Evolutionary conservation across 192 early-diverging fungal species (phyloP).

Genomic region (Gamsiella multidivaricata): DNA sequence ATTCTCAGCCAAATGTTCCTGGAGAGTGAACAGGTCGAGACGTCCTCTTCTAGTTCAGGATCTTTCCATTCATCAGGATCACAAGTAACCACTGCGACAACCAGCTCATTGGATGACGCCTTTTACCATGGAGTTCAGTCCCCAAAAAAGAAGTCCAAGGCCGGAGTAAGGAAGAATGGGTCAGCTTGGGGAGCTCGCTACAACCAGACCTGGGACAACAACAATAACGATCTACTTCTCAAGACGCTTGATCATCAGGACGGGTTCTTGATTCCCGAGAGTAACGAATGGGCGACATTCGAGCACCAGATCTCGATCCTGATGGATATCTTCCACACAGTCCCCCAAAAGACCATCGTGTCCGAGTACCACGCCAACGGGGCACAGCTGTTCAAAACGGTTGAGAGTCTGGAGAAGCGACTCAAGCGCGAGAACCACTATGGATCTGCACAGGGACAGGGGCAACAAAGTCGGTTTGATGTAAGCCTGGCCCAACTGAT

Average conservation of each 20-base stretch:
- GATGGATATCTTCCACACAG: slow-evolving; percentile 45
- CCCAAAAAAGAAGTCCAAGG: slow-evolving; percentile 16
- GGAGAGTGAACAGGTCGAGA: slow-evolving; percentile 49
- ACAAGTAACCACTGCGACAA: background rate
- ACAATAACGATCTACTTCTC: slow-evolving; percentile 24
- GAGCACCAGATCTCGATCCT: slow-evolving; percentile 47
- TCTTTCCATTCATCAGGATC: slow-evolving; percentile 22
- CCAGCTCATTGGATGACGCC: slow-evolving; percentile 32
- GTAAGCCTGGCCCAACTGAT: slow-evolving; percentile 36
- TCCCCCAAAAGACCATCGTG: slow-evolving; percentile 38
- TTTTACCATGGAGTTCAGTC: slow-evolving; percentile 25
- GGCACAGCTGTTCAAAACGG: slow-evolving; percentile 36
- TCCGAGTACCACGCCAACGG: slow-evolving; percentile 47
- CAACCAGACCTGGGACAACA: slow-evolving; percentile 2
- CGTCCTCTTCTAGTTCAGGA: slow-evolving; percentile 41
- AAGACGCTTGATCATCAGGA: slow-evolving; percentile 31
- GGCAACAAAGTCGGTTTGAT: slow-evolving; percentile 47
- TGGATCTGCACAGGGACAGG: slow-evolving; percentile 16
- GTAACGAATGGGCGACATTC: slow-evolving; percentile 51
- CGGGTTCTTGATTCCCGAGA: slow-evolving; percentile 47
- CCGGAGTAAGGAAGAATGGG: background rate
- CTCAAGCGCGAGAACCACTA: slow-evolving; percentile 24
- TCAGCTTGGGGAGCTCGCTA: slow-evolving; percentile 17
- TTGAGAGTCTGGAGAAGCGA: slow-evolving; percentile 35
- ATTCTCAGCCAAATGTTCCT: slow-evolving; percentile 52